Percentiles rank a stretch among this genome's conserved stretches.
phyloP scores from a whole-genome alignment of 257 asterid genomes.

The Thymus quinquecostatus region DNA sequence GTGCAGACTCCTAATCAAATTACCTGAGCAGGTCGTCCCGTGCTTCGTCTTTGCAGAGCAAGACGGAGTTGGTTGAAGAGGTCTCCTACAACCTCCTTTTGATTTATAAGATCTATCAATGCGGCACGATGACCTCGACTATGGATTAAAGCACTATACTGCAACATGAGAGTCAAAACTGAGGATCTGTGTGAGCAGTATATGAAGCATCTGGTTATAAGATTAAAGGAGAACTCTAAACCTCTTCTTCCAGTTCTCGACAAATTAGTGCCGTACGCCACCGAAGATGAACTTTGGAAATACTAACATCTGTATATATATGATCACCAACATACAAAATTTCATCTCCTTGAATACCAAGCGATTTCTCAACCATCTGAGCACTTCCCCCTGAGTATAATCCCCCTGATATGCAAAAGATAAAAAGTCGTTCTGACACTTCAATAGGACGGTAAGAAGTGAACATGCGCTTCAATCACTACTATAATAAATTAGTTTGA shows the following conservation, averaged over 20 bases:
- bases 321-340: constrained; percentile 92
- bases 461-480: background rate
- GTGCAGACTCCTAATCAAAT: constrained; percentile 9
- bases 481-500: background rate
- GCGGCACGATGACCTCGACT: constrained; percentile 69
- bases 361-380: constrained; percentile 89
- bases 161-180: constrained; percentile 41
- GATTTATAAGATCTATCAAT: constrained; percentile 77
- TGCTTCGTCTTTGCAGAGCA: constrained; percentile 74
- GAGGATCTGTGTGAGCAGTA: constrained; percentile 5
- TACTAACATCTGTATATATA: constrained; percentile 92
- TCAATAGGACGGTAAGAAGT: background rate
- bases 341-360: constrained; percentile 85
- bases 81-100: constrained; percentile 89
- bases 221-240: constrained; percentile 31
- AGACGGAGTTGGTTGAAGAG: constrained; percentile 95
- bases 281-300: constrained; percentile 85
- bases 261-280: constrained; percentile 97
- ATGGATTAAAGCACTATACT: constrained; percentile 75
- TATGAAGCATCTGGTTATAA: constrained; percentile 13
- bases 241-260: constrained; percentile 93
- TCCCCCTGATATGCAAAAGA: constrained; percentile 57
- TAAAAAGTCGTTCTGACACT: background rate
- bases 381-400: constrained; percentile 93
- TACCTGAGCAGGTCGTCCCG: constrained; percentile 92